phyloP scores from a whole-genome alignment of 1,284 basidiomycete species.

The Tilletia walkeri region DNA sequence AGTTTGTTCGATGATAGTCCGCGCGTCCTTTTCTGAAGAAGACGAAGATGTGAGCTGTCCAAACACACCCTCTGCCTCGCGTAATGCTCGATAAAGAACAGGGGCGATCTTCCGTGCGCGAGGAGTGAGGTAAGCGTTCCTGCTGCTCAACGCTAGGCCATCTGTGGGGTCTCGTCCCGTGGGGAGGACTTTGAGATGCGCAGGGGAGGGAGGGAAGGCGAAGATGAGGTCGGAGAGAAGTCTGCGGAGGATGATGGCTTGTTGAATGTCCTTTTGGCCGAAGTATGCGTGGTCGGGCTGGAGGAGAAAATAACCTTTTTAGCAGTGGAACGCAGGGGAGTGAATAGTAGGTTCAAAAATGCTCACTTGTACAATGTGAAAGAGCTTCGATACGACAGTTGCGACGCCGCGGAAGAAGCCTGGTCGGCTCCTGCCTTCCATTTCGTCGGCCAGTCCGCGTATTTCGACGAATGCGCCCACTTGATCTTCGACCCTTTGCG shows the following conservation, averaged over 20 bases:
- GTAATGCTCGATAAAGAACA: slow-evolving; percentile 68
- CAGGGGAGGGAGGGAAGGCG: slow-evolving; percentile 68
- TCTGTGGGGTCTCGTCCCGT: slow-evolving; percentile 69
- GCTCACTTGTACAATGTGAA: slow-evolving; percentile 80
- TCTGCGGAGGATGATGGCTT: slow-evolving; percentile 81
- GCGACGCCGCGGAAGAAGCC: slow-evolving; percentile 94
- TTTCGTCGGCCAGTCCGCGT: slow-evolving; percentile 74
- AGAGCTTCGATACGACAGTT: slow-evolving; percentile 90
- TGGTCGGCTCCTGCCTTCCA: slow-evolving; percentile 81
- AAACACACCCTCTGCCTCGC: slow-evolving; percentile 60
- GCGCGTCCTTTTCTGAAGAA: background rate
- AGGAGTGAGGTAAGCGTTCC: slow-evolving; percentile 78
- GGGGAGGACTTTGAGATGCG: slow-evolving; percentile 70
- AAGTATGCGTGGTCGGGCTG: slow-evolving; percentile 91
- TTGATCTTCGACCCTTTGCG: slow-evolving; percentile 72
- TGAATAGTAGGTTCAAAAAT: background rate
- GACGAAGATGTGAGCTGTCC: background rate
- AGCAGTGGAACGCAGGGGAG: too few relatives aligned
- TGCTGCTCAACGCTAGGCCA: slow-evolving; percentile 79
- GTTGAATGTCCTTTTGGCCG: slow-evolving; percentile 98
- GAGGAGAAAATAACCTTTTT: too few relatives aligned
- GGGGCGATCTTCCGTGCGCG: slow-evolving; percentile 70
- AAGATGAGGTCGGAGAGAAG: slow-evolving; percentile 79
- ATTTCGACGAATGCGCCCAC: slow-evolving; percentile 88
- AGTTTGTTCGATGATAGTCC: slow-evolving; percentile 19